Evolutionary conservation across 2,329 filamentous ascomycete genomes (phyloP).

Genomic region (Colletotrichum theobromicola): DNA sequence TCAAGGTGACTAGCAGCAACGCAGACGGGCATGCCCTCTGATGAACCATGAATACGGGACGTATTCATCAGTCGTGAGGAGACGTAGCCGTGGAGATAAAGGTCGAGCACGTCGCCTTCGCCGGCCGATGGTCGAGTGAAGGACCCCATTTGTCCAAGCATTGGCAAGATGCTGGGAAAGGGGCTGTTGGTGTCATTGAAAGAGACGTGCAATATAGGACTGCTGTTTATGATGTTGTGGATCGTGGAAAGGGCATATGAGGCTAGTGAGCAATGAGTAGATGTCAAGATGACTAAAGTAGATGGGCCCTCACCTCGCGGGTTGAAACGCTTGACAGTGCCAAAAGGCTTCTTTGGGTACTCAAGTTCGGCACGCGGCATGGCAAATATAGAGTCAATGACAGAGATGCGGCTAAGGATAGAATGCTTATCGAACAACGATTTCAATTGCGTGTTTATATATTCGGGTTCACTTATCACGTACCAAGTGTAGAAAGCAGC

Average conservation of each 20-base stretch:
- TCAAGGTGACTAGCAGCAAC: constrained; percentile 78
- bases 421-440: not conserved
- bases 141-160: constrained; percentile 84
- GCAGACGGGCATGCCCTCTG: constrained; percentile 70
- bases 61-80: constrained; percentile 78
- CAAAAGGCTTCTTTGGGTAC: constrained; percentile 68
- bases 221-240: constrained; percentile 75
- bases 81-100: constrained; percentile 87
- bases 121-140: constrained; percentile 67
- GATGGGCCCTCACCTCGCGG: constrained; percentile 56
- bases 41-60: constrained; percentile 33
- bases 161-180: constrained; percentile 80
- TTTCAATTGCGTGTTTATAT: not conserved
- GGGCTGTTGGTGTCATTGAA: constrained; percentile 70
- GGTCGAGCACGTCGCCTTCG: constrained; percentile 69
- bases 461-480: not conserved
- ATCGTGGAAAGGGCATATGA: constrained; percentile 76
- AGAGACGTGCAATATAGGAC: constrained; percentile 80
- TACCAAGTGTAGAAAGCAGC: not conserved
- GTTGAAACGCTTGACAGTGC: constrained; percentile 71
- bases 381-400: not conserved
- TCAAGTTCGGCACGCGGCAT: constrained; percentile 53
- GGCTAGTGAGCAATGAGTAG: constrained; percentile 46
- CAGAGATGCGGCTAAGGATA: not conserved
- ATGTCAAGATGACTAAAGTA: not conserved